phyloP scores from a whole-genome alignment of 2,329 filamentous ascomycete genomes.

The Pseudogymnoascus sp. region DNA sequence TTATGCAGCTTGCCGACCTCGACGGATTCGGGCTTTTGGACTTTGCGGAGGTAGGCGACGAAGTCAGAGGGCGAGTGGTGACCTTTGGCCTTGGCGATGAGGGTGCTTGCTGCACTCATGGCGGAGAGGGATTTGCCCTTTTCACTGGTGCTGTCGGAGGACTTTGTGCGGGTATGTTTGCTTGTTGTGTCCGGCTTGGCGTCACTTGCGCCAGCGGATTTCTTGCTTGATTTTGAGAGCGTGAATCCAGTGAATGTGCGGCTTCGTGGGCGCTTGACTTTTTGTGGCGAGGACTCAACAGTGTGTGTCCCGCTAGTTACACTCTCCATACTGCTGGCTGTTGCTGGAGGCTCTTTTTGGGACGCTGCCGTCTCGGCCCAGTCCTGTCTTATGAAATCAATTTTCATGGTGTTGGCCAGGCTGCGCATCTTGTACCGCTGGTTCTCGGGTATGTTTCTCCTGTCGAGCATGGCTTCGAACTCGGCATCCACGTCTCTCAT shows the following conservation, averaged over 20 bases:
- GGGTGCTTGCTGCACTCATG: constrained; percentile 46
- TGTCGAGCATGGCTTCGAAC: constrained; percentile 63
- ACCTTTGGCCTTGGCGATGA: constrained; percentile 64
- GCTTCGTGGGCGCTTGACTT: constrained; percentile 56
- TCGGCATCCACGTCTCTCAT: constrained; percentile 50
- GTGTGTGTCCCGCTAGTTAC: constrained; percentile 32
- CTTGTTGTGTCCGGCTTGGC: constrained; percentile 55
- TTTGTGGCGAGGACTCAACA: constrained; percentile 32
- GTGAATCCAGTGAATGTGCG: constrained; percentile 73
- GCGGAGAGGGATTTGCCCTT: constrained; percentile 51
- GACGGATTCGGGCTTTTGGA: constrained; percentile 71
- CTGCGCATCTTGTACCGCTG: constrained; percentile 93
- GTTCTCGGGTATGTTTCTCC: constrained; percentile 87
- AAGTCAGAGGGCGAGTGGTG: constrained; percentile 73
- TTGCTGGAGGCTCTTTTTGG: constrained; percentile 27
- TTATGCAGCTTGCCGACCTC: constrained; percentile 97
- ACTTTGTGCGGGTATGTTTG: constrained; percentile 63
- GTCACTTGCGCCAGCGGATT: constrained; percentile 35
- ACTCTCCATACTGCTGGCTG: constrained; percentile 37
- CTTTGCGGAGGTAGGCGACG: constrained; percentile 75
- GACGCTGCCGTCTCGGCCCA: constrained; percentile 60
- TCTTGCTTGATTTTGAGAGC: constrained; percentile 55
- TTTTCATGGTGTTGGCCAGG: constrained; percentile 82
- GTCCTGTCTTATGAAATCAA: constrained; percentile 89
- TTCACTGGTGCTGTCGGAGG: constrained; percentile 60